These are phyloP conservation scores for Triticum dicoccoides DNA, from an alignment of 176 grass and related monocot species.

Conservation along the genomic window DNA sequence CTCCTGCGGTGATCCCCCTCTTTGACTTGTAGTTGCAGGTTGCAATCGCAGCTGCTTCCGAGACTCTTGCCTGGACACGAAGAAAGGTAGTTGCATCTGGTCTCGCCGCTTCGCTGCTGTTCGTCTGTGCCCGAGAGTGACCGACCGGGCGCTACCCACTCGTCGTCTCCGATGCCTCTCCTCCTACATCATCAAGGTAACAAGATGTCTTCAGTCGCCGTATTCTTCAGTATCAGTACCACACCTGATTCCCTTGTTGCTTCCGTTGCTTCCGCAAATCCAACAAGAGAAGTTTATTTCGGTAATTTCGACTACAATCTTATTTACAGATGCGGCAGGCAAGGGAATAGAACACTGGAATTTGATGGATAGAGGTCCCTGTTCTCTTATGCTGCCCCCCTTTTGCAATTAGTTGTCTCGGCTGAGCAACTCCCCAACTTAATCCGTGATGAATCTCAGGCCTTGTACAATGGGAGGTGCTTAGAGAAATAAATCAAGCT, in stretches of 20 bases:
- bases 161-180: constrained; percentile 32
- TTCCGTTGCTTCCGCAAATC: neutral
- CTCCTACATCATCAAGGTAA: constrained; percentile 33
- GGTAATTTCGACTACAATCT: neutral
- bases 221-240: neutral
- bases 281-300: neutral
- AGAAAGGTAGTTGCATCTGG: constrained; percentile 24
- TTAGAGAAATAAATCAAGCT: too few relatives aligned
- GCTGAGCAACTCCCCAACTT: neutral
- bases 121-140: neutral
- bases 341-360: neutral
- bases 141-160: neutral
- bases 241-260: neutral
- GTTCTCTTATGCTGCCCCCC: neutral
- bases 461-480: too few relatives aligned
- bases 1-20: neutral
- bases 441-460: neutral
- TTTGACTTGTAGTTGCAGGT: constrained; percentile 25
- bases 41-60: neutral
- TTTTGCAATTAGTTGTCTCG: neutral
- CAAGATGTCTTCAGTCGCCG: neutral
- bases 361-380: neutral
- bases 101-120: neutral
- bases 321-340: neutral
- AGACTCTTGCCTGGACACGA: constrained; percentile 14